Evolutionary conservation across 2,329 filamentous ascomycete species (phyloP).

Genomic region (Mycosphaerella arachidis): DNA sequence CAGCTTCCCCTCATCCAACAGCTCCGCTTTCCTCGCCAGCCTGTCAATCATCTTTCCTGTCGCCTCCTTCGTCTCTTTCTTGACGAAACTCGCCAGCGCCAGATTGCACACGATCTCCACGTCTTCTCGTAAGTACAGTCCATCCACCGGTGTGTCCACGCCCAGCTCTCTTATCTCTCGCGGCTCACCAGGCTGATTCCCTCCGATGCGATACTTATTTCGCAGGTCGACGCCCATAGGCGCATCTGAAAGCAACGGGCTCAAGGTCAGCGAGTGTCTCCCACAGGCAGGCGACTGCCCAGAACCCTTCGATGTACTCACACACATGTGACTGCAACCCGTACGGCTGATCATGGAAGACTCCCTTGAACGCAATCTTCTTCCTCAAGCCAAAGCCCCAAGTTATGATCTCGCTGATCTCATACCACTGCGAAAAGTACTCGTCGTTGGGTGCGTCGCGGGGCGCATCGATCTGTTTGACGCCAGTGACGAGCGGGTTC

Average conservation of each 20-base stretch:
- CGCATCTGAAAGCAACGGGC: constrained; percentile 39
- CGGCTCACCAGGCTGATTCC: constrained; percentile 65
- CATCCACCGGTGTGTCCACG: constrained; percentile 59
- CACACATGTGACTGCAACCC: constrained; percentile 66
- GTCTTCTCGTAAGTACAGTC: constrained; percentile 64
- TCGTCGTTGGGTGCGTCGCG: constrained; percentile 63
- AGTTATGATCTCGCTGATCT: constrained; percentile 66
- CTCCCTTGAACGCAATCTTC: constrained; percentile 64
- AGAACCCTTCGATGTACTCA: too few relatives aligned
- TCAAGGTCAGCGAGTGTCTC: too few relatives aligned
- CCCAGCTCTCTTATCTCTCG: constrained; percentile 61
- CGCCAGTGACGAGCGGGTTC: constrained; percentile 62
- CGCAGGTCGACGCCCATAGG: constrained; percentile 63
- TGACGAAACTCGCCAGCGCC: constrained; percentile 57
- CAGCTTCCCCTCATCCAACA: constrained; percentile 62
- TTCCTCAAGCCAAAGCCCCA: constrained; percentile 62
- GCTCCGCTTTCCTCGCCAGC: constrained; percentile 63
- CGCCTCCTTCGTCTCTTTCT: constrained; percentile 61
- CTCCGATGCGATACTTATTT: constrained; percentile 63
- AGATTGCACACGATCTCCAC: constrained; percentile 68
- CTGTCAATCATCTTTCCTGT: constrained; percentile 64
- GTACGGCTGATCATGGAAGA: constrained; percentile 69
- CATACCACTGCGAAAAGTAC: constrained; percentile 70
- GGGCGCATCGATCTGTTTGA: constrained; percentile 61
- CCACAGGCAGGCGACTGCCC: too few relatives aligned